Evolutionary conservation across 176 grass and related monocot species (phyloP), one percentile per base, ranked within the genome.

Genomic region (Eragrostis nindensis): DNA sequence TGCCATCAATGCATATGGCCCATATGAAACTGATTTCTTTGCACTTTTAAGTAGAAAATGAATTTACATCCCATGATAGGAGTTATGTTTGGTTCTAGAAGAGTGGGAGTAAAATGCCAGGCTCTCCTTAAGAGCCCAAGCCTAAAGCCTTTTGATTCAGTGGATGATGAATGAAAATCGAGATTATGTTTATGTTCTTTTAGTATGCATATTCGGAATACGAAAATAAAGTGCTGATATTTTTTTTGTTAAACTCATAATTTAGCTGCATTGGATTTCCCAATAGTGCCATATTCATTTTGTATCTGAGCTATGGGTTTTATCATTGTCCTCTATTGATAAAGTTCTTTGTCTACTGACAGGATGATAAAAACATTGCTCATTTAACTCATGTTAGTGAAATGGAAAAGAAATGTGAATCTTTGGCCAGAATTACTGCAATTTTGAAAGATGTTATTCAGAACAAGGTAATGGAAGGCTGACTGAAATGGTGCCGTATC

Each of bases 321-420:
- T 50, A 19, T 42, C 42, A 43, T 82, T 65, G 6, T 12, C 38
- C 14, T 56, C 47, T 90, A 11, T 66, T 90, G 32, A 74, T 80
- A 39, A 38, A 78, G 2, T 76, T 85, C 73, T 47, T 7, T 84
- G n/a, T n/a, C n/a, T 77, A 83, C 32, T n/a, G 0, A 60, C 84
- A 95, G 96, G 92, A 99, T 95, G 96, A 99, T 88, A 95, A 95
- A 87, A 99, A 95, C 60, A 87, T 99, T 88, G 92, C 92, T 45
- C 92, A 95, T 79, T 88, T 99, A 74, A 99, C 90, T 47, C 96
- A 99, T 84, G 96, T 99, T 70, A 95, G 96, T 88, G 96, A 99
- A 77, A 99, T 99, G 96, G 92, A 99, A 83, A 99, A 95, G 64
- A 99, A 99, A 60, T 99, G 92, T 36, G 88, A 95, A 54, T 99